These are phyloP conservation scores for Torrubiella hemipterigena DNA, from an alignment of 2,329 filamentous ascomycete species.

Conservation along the genomic window DNA sequence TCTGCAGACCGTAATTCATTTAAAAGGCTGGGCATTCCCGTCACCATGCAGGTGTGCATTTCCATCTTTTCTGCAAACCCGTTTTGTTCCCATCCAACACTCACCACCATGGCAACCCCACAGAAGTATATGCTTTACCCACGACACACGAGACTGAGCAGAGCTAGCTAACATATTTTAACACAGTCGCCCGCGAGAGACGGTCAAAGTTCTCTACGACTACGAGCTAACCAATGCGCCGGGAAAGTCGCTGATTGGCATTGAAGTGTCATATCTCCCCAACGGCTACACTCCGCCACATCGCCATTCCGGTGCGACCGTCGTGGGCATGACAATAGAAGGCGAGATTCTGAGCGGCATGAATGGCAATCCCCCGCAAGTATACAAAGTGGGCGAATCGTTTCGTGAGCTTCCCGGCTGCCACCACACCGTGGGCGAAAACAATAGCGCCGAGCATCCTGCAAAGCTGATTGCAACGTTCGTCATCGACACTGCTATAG, in stretches of 20 bases:
- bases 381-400: conserved; percentile 10
- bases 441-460: conserved; percentile 7
- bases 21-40: too few species aligned
- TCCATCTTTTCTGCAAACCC: too few species aligned
- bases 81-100: too few species aligned
- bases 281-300: conserved; percentile 11
- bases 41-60: too few species aligned
- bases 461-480: conserved; percentile 9
- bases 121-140: too few species aligned
- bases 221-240: conserved; percentile 12
- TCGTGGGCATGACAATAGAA: conserved; percentile 8
- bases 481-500: conserved; percentile 9
- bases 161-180: too few species aligned
- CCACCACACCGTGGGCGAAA: conserved; percentile 11
- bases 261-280: conserved; percentile 10
- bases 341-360: conserved; percentile 13
- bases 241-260: conserved; percentile 10
- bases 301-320: conserved; percentile 10
- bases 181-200: conserved; percentile 2
- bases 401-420: conserved; percentile 13
- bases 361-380: conserved; percentile 10
- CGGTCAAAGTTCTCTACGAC: conserved; percentile 8
- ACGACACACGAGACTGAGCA: too few species aligned
- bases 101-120: too few species aligned
- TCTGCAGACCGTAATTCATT: too few species aligned